Evolutionary conservation across 1,284 basidiomycete genomes (phyloP).

Genomic region (Trametes hirsuta): DNA sequence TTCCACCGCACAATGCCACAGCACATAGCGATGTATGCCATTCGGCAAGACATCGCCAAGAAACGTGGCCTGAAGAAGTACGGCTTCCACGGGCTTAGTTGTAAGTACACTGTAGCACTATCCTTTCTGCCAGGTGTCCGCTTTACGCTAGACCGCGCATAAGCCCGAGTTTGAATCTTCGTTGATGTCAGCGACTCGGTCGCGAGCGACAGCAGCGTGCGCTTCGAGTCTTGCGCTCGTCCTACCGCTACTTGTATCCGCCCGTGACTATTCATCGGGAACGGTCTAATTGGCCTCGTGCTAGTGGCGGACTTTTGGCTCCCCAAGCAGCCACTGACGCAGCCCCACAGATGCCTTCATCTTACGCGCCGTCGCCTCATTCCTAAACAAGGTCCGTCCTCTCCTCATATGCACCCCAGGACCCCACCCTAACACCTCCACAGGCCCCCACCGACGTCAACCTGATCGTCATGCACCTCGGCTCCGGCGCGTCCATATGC

Average conservation of each 20-base stretch:
- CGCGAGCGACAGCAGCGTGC: too few relatives aligned
- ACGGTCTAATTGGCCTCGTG: too few relatives aligned
- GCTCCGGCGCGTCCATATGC: slow-evolving; percentile 83
- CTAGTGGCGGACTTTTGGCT: too few relatives aligned
- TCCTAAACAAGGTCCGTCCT: slow-evolving; percentile 55
- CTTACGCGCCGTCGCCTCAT: slow-evolving; percentile 56
- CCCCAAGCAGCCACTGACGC: neutral
- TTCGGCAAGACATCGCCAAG: slow-evolving; percentile 64
- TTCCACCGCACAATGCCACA: slow-evolving; percentile 80
- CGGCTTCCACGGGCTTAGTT: slow-evolving; percentile 85
- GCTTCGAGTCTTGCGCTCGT: too few relatives aligned
- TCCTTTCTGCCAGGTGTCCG: neutral
- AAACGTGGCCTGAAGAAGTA: slow-evolving; percentile 79
- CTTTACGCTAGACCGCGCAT: too few relatives aligned
- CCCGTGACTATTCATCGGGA: too few relatives aligned
- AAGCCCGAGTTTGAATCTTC: too few relatives aligned
- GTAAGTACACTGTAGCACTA: slow-evolving; percentile 39
- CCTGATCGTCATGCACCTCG: slow-evolving; percentile 82
- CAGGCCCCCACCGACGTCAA: slow-evolving; percentile 49
- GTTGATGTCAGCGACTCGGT: too few relatives aligned
- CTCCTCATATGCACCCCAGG: neutral
- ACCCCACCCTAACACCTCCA: slow-evolving; percentile 10
- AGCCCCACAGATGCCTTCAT: slow-evolving; percentile 60
- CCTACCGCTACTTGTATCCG: too few relatives aligned
- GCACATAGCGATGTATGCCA: slow-evolving; percentile 78